Evolutionary conservation across 1,284 basidiomycete genomes (phyloP).

Genomic region (Psilocybe mexicana): DNA sequence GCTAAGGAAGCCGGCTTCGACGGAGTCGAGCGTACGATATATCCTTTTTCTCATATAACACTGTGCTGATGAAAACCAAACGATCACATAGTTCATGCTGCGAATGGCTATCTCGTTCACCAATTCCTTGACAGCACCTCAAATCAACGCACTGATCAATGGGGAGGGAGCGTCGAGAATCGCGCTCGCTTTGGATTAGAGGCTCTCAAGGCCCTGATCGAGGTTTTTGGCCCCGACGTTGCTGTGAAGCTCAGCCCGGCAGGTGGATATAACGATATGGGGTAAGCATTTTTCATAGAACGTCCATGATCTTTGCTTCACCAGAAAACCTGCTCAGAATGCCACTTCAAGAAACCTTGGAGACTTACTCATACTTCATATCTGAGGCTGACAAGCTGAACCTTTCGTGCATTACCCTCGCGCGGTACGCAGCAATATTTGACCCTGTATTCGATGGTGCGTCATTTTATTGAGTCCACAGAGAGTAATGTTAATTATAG

Average conservation of each 20-base stretch:
- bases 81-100: constrained; percentile 38
- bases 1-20: constrained; percentile 66
- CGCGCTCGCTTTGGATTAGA: constrained; percentile 55
- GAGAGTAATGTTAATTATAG: neutral
- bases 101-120: constrained; percentile 52
- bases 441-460: constrained; percentile 36
- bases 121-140: constrained; percentile 57
- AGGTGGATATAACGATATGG: constrained; percentile 49
- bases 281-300: constrained; percentile 26
- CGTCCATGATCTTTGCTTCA: neutral
- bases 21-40: constrained; percentile 52
- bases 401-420: constrained; percentile 37
- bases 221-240: constrained; percentile 52
- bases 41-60: neutral
- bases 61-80: neutral
- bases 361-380: constrained; percentile 41
- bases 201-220: constrained; percentile 45
- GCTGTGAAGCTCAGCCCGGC: constrained; percentile 53
- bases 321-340: constrained; percentile 29
- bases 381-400: constrained; percentile 38
- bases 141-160: constrained; percentile 61
- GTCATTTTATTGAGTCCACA: neutral
- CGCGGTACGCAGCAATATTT: constrained; percentile 28
- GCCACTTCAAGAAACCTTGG: constrained; percentile 42
- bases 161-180: constrained; percentile 60